Percentiles rank a stretch among this genome's conserved stretches.
Conservation (phyloP, 345 rosid species). For the Linum trigynum region DNA sequence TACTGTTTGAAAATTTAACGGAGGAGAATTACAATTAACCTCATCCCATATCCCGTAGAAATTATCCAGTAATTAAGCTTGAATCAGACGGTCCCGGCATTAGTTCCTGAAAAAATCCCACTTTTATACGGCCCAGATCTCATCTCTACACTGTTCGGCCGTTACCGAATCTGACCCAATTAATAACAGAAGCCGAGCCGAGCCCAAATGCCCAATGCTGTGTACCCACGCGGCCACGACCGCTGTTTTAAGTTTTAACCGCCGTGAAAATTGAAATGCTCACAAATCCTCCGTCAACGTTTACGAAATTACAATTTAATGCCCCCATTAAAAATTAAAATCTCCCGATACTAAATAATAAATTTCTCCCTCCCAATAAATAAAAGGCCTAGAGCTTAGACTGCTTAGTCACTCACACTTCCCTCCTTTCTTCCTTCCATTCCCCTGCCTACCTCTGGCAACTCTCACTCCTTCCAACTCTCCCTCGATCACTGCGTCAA, state of each 20-base stretch:
- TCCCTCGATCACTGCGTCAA: conserved; percentile 16
- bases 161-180: too few relatives aligned
- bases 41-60: too few relatives aligned
- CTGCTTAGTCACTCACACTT: background rate
- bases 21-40: too few relatives aligned
- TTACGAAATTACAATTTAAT: background rate
- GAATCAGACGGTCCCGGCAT: too few relatives aligned
- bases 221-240: background rate
- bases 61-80: too few relatives aligned
- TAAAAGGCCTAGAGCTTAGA: conserved; percentile 12
- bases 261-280: background rate
- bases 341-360: background rate
- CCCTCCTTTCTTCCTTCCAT: conserved; percentile 7
- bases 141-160: too few relatives aligned
- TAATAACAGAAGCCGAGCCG: too few relatives aligned
- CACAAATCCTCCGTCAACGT: background rate
- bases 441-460: conserved; percentile 26
- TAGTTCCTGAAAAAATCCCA: too few relatives aligned
- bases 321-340: conserved; percentile 5
- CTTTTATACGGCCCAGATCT: too few relatives aligned
- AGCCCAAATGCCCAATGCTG: too few relatives aligned
- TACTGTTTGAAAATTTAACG: too few relatives aligned
- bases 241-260: background rate
- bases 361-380: conserved; percentile 25
- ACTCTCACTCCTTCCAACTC: conserved; percentile 45